Evolutionary conservation across 768 basidiomycete species (phyloP).

Genomic region (Auricularia auricula-judae): DNA sequence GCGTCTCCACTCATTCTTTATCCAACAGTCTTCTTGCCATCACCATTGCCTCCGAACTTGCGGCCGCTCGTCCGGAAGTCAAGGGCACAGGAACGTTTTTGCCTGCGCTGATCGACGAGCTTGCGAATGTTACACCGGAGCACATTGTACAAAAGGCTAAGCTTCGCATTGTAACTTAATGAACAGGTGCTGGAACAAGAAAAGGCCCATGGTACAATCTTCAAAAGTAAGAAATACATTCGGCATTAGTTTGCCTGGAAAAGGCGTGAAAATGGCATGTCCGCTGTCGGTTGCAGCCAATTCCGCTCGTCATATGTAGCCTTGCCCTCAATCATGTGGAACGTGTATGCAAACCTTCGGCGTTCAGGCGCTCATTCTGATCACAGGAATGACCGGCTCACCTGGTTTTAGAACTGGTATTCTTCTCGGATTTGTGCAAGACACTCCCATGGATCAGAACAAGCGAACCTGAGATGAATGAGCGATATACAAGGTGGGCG

Average conservation of each 20-base stretch:
- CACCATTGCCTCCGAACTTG: constrained; percentile 53
- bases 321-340: constrained; percentile 82
- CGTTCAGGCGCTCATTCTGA: not conserved
- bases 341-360: constrained; percentile 72
- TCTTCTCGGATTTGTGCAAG: constrained; percentile 84
- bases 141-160: constrained; percentile 20
- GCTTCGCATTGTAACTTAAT: constrained; percentile 14
- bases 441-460: constrained; percentile 92
- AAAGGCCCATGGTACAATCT: too few relatives aligned
- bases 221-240: too few relatives aligned
- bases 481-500: not conserved
- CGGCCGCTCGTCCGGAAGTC: constrained; percentile 36
- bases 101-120: constrained; percentile 48
- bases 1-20: constrained; percentile 3
- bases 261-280: constrained; percentile 58
- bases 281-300: constrained; percentile 83
- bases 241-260: constrained; percentile 12
- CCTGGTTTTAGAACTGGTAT: constrained; percentile 67
- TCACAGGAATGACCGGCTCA: constrained; percentile 1
- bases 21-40: constrained; percentile 40
- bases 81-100: constrained; percentile 58
- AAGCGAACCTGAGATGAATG: constrained; percentile 53
- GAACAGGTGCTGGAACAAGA: too few relatives aligned
- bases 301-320: constrained; percentile 82
- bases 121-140: constrained; percentile 32